phyloP scores from a whole-genome alignment of 371 early-diverging fungal genomes.

The Phascolomyces articulosus region DNA sequence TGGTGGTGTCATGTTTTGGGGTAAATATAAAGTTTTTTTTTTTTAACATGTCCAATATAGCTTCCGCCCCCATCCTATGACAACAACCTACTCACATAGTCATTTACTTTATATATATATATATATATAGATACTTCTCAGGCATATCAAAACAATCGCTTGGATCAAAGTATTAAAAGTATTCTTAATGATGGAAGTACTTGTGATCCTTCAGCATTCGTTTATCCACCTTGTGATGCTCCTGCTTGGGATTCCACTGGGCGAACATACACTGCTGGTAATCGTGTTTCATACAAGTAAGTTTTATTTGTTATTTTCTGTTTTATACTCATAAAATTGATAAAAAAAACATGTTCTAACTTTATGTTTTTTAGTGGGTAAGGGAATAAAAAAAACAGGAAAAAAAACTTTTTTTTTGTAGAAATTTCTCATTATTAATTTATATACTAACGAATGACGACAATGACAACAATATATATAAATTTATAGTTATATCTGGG shows the following conservation, averaged over 20 bases:
- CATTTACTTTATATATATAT: too few species aligned
- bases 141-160: conserved; percentile 37
- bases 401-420: neutral
- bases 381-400: too few species aligned
- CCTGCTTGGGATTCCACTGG: conserved; percentile 35
- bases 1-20: conserved; percentile 73
- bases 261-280: conserved; percentile 41
- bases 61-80: too few species aligned
- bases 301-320: neutral
- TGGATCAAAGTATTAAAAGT: conserved; percentile 29
- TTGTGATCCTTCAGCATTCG: conserved; percentile 26
- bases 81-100: too few species aligned
- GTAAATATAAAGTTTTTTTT: conserved; percentile 18
- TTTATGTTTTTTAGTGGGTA: conserved; percentile 24
- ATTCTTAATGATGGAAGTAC: conserved; percentile 21
- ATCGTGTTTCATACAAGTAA: conserved; percentile 53
- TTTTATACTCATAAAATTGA: neutral
- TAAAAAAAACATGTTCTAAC: neutral
- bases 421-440: neutral
- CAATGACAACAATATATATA: neutral
- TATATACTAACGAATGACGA: neutral
- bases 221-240: conserved; percentile 34
- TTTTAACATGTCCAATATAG: conserved; percentile 5
- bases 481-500: conserved; percentile 37
- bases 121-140: conserved; percentile 44